Percentiles rank a stretch among this genome's conserved stretches.
Conservation (phyloP, 306 rosid species). For the Oemleria cerasiformis region DNA sequence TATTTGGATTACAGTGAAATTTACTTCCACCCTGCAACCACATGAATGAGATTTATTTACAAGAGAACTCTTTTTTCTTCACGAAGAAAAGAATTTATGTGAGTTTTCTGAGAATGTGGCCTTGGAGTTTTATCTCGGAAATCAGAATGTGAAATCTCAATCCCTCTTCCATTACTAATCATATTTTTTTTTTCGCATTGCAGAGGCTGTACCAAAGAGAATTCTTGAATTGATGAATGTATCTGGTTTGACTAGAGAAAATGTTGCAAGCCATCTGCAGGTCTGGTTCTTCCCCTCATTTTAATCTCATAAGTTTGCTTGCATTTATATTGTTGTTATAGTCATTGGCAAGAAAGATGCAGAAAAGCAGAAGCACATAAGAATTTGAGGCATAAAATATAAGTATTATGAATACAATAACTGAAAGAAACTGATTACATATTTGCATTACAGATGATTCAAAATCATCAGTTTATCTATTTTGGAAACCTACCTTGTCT, state of each 20-base stretch:
- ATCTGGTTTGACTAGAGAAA: conserved; percentile 59
- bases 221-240: conserved; percentile 62
- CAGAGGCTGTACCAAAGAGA: conserved; percentile 76
- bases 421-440: not conserved
- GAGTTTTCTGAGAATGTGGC: not conserved
- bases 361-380: not conserved
- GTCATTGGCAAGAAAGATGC: not conserved
- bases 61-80: not conserved
- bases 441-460: not conserved
- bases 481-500: not conserved
- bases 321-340: not conserved
- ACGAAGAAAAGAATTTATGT: not conserved
- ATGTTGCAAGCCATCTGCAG: conserved; percentile 81
- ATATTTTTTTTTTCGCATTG: conserved; percentile 20
- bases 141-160: not conserved
- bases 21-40: not conserved
- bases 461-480: not conserved
- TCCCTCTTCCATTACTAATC: conserved; percentile 11
- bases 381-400: not conserved
- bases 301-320: not conserved
- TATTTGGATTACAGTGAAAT: not conserved
- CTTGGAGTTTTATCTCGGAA: not conserved
- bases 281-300: conserved; percentile 23
- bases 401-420: not conserved
- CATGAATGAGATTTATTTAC: not conserved